Percentiles rank a stretch among this genome's conserved stretches.
phyloP scores from a whole-genome alignment of 371 early-diverging fungal species.

The Catenaria anguillulae region DNA sequence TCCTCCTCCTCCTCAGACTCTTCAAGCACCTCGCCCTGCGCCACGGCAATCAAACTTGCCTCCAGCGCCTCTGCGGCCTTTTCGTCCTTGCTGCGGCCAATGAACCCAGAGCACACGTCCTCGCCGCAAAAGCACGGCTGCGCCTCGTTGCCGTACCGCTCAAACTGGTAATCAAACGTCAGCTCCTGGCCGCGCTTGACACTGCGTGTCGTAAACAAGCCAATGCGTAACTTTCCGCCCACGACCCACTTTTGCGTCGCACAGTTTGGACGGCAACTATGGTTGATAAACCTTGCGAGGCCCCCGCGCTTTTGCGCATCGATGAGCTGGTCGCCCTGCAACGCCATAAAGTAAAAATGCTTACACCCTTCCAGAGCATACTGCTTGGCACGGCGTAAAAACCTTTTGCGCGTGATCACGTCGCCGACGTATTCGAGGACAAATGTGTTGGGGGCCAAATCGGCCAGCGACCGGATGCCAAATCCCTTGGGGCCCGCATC shows the following conservation, averaged over 20 bases:
- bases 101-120: conserved; percentile 70
- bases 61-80: conserved; percentile 18
- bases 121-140: conserved; percentile 90
- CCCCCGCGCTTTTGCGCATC: conserved; percentile 91
- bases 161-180: conserved; percentile 88
- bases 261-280: conserved; percentile 84
- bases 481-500: conserved; percentile 79
- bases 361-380: conserved; percentile 62
- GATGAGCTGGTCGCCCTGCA: conserved; percentile 71
- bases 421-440: conserved; percentile 96
- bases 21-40: too few species aligned
- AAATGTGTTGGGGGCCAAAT: conserved; percentile 54
- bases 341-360: conserved; percentile 95
- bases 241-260: conserved; percentile 77
- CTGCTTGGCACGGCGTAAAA: conserved; percentile 59
- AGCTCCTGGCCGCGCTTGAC: conserved; percentile 66
- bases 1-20: too few species aligned
- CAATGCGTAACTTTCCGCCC: conserved; percentile 56
- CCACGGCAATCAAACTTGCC: not conserved
- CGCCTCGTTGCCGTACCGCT: conserved; percentile 60
- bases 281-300: conserved; percentile 83
- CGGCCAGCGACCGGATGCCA: conserved; percentile 61
- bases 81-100: conserved; percentile 41
- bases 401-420: conserved; percentile 60
- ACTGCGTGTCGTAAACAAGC: conserved; percentile 55